Base-by-base conservation (phyloP, 2,329 filamentous ascomycete genomes). In the Trichophaea hybrida region DNA sequence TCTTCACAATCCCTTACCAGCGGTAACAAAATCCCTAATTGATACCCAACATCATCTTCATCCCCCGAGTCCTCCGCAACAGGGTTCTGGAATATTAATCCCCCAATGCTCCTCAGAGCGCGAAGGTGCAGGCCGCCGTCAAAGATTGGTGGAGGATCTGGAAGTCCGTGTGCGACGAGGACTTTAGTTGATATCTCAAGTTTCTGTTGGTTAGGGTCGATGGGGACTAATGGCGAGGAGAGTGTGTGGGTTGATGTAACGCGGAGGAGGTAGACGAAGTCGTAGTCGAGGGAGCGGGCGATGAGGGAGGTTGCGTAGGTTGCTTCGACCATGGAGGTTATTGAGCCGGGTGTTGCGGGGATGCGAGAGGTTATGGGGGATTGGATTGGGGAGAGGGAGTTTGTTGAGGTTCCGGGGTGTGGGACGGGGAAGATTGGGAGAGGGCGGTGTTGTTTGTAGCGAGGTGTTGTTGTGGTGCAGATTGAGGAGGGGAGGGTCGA, bases 261-360 rank as follows among this genome's bases (percentile, higher is more conserved):
- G 10, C 63, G 64, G n/a, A 68, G 51, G 13, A 67, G 62, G 50
- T 71, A 71, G 10, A 70, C 61, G 40, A 70, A 64, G 61, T 71
- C 69, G 51, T 69, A 70, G 24, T 66, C 64, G 8, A 70, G 58
- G 5, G 52, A 66, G 32, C 66, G 64, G 12, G 68, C 68, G 50
- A 66, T 65, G 31, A 65, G 59, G 10, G 64, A 61, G 50, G 66
- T 69, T n/a, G 65, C 62, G 32, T 67, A 67, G 10, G 62, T 65
- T 34, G 68, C 67, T 44, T 69, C 65, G n/a, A 64, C 61, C 55
- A 65, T 59, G 6, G 57, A 60, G 17, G 61, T 65, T 40, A 64
- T 64, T 52, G 60, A 58, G 5, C 60, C 57, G 7, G 64, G 50
- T 1, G 62, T 58, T 32, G 61, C 58, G 10, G 62, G 56, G 13